Evolutionary conservation across 768 basidiomycete genomes (phyloP).

Genomic region (Suillus luteus): DNA sequence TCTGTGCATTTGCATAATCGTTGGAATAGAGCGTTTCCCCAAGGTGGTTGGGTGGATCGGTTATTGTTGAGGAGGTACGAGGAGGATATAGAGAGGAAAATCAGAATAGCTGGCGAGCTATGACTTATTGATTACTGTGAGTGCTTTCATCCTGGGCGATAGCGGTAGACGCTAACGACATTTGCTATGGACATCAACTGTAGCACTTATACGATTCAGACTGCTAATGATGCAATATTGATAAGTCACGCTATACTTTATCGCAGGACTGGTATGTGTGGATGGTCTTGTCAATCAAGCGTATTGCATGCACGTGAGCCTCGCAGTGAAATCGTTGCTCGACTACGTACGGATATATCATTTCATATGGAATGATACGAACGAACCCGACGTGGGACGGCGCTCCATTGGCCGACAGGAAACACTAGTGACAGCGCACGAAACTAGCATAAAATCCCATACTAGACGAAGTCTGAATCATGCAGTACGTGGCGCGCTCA

Average conservation of each 20-base stretch:
- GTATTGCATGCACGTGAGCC: not conserved
- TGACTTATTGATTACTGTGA: conserved; percentile 4
- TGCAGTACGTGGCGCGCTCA: not conserved
- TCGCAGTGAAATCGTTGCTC: not conserved
- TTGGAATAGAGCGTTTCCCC: conserved; percentile 88
- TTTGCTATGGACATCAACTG: not conserved
- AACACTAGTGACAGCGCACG: too few species aligned
- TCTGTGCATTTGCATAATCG: conserved; percentile 94
- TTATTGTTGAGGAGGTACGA: conserved; percentile 71
- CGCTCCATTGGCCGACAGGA: not conserved
- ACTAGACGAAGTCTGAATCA: too few species aligned
- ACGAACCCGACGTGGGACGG: not conserved
- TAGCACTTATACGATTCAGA: not conserved
- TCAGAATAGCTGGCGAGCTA: not conserved
- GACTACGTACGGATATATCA: not conserved
- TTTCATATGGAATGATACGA: not conserved
- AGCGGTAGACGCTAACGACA: not conserved
- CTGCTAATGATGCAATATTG: not conserved
- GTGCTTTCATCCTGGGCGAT: not conserved
- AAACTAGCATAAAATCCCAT: too few species aligned
- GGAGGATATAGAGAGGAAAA: conserved; percentile 23
- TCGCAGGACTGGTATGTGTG: not conserved
- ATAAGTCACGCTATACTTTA: not conserved
- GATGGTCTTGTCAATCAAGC: not conserved
- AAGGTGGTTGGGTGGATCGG: conserved; percentile 84